phyloP scores from a whole-genome alignment of 2,329 filamentous ascomycete species.

The Diaporthe vaccinii region DNA sequence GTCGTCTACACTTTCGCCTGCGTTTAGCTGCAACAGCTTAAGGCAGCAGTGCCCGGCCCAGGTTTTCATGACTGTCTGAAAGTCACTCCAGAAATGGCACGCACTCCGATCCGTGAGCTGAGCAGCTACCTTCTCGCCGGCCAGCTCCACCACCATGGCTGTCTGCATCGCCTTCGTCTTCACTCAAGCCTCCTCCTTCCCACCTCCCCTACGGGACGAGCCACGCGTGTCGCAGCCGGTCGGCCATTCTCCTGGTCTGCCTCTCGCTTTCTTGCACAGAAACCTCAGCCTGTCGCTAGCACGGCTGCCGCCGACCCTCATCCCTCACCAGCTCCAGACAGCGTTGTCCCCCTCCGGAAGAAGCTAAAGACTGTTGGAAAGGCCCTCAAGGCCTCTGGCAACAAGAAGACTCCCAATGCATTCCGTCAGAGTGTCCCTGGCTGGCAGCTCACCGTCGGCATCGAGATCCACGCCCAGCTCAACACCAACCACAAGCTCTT shows the following conservation, averaged over 20 bases:
- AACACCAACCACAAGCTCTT: slow-evolving; percentile 93
- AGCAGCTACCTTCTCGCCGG: slow-evolving; percentile 65
- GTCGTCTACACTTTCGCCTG: background rate
- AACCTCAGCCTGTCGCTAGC: background rate
- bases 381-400: slow-evolving; percentile 59
- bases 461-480: slow-evolving; percentile 97
- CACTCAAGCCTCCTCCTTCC: slow-evolving; percentile 15
- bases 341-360: slow-evolving; percentile 73
- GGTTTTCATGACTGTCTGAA: too few species aligned
- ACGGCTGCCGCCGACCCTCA: background rate
- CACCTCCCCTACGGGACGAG: background rate
- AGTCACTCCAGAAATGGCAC: slow-evolving; percentile 54
- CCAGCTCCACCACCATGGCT: slow-evolving; percentile 57
- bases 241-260: slow-evolving; percentile 23
- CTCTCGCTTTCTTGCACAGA: background rate
- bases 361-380: slow-evolving; percentile 77
- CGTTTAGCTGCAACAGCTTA: too few species aligned
- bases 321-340: slow-evolving; percentile 19
- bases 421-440: slow-evolving; percentile 69
- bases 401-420: slow-evolving; percentile 61
- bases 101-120: slow-evolving; percentile 58
- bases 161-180: slow-evolving; percentile 48
- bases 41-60: background rate
- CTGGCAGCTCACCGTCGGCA: slow-evolving; percentile 96
- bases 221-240: background rate